Base-by-base conservation (phyloP, 75 land plant genomes). In the Adiantum capillusveneris region DNA sequence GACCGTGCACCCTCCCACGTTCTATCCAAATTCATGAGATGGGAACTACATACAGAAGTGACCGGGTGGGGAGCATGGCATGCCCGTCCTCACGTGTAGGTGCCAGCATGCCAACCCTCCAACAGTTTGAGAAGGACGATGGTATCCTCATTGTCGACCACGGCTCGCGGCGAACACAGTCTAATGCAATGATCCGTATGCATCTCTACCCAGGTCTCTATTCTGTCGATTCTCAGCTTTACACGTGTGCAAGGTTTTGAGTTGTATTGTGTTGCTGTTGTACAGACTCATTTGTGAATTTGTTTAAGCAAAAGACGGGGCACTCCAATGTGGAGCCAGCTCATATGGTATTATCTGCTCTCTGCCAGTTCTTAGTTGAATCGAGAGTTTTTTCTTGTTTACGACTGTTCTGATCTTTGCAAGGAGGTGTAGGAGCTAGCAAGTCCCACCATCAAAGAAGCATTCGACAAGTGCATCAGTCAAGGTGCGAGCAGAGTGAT, bases 91-190 rank as follows among this genome's bases (percentile, higher is more conserved):
- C 37, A 9, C n/a, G n/a, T n/a, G n/a, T n/a, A n/a, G 37, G 37
- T 3, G 37, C 50, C 6, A 6, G 12, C 18, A 14, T 6, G 2
- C 17, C 17, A 2, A 21, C 50, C 17, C 6, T 21, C 50, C 18
- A 14, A 46, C 18, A 46, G 17, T 46, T 6, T 34, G 68, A 69
- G 22, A 69, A 70, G 11, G 57, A 49, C 18, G 96, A 90, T 69
- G 96, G 73, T 37, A 72, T 90, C 12, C 74, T 90, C 56, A 90
- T 90, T 56, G 96, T 90, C 12, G 96, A 90, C 63, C 96, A 90
- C 50, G 96, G 96, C 14, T 90, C 96, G 0, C 81, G 96, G 9
- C 77, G 90, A 12, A 51, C 72, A 27, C 84, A 90, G 37, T 86
- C 96, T 30, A 90, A 90, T 67, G 68, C 75, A 11, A 83, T 90